Base-by-base conservation (phyloP, 169 alveolate genomes). In the Eimeria necatrix region DNA sequence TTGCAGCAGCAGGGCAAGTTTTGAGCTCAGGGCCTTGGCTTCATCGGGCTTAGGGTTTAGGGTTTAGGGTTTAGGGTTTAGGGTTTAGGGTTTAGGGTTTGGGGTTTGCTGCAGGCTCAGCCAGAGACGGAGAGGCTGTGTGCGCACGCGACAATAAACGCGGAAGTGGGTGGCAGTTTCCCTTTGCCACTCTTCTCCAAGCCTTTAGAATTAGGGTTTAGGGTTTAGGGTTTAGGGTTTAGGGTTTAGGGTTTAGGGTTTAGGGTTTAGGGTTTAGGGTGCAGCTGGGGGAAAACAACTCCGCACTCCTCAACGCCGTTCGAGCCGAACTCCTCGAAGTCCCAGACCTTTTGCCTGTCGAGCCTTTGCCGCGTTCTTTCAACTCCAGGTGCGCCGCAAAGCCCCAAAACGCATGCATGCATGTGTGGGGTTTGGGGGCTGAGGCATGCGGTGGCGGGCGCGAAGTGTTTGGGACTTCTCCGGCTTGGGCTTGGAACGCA, bases 311-410 rank as follows among this genome's bases (percentile, higher is more conserved):
- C 26, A 91, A 80, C 56, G 86, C 86, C 68, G 81, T 93, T 61
- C 64, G 96, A 52, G 91, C 94, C 9, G 96, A 93, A 91, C 51
- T 93, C 71, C 49, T 93, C 41, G 93, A 85, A 26, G 71, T 85
- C 18, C 96, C 96, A 5, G 96, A 93, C 51, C 41, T 93, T 84
- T 10, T 93, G 59, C 91, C 96, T 5, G 64, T 85, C 48, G 88
- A 83, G 85, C 89, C 93, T 6, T 74, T 73, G 48, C 96, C 93
- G 4, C 6, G 51, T 49, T 71, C 91, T 10, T 59, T 93, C 20
- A 84, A 83, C 59, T 56, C 53, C 20, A 64, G 91, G 91, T 80
- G 12, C 70, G 71, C 3, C 24, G 2, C 80, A 68, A 68, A 10
- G 7, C 81, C 10, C 48, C 81, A 70, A 14, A 8, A 14, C 81